Base-by-base conservation (phyloP, 148 eudicot species). In the Heliamphora exappendiculata region DNA sequence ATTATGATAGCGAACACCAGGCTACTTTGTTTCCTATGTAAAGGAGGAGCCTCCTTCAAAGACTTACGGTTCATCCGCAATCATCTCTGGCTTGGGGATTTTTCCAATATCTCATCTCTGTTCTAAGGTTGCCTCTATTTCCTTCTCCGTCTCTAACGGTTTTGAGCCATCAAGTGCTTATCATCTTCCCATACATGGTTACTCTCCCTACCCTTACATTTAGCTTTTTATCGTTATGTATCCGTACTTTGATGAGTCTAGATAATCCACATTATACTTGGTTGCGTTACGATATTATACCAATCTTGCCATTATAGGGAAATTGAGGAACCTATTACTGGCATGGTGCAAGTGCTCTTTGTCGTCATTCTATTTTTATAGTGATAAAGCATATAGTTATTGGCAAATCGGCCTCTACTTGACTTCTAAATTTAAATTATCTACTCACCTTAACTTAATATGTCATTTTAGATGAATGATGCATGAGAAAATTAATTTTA, bases 351-450 rank as follows among this genome's bases (percentile, higher is more conserved):
- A 42, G 53, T 47, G 26, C 29, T 42, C 24, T 22, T 16, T 2
- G 20, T 31, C 58, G 47, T 16, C 57, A 28, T 49, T 49, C 47
- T 34, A 17, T 33, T n/a, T 54, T 22, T n/a, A 54, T 26, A n/a
- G 22, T n/a, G 65, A 57, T 39, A 41, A 57, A 55, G 76, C 34
- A 59, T 59, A 73, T 57, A 58, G 7, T 59, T 57, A 20, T 58
- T 14, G 36, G 26, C 11, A 16, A 24, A 7, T 22, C 37, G 11
- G 13, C 31, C 53, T 58, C 20, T 0, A 19, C 41, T 72, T 36
- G 42, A 41, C 47, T 36, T 39, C 51, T 73, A 14, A 19, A 47
- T 47, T 31, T 49, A 70, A 7, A 1, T 70, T 49, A 13, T 11
- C 33, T 70, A 26, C 12, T 68, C 34, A 68, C 34, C 17, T 44